phyloP scores from a whole-genome alignment of 352 stramenopile genomes.

The Phytophthora megakarya region DNA sequence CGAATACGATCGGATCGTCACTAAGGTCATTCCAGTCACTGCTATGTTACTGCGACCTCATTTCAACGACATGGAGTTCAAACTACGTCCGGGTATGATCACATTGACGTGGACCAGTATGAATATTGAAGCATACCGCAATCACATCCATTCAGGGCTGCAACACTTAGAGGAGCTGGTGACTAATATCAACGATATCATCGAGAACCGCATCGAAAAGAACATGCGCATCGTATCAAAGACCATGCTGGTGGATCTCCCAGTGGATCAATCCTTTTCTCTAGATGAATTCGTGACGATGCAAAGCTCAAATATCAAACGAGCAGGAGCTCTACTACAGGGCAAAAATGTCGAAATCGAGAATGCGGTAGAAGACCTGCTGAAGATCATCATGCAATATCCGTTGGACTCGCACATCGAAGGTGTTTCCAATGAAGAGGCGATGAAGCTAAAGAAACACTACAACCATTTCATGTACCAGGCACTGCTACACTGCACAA shows the following conservation, averaged over 20 bases:
- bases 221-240: constrained; percentile 98
- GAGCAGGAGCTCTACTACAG: constrained; percentile 92
- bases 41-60: constrained; percentile 95
- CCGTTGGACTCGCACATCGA: constrained; percentile 96
- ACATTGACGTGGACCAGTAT: constrained; percentile 99
- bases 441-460: constrained; percentile 97
- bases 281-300: constrained; percentile 98
- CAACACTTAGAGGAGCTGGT: constrained; percentile 97
- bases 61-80: constrained; percentile 99
- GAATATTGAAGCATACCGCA: constrained; percentile 99
- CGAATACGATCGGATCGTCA: constrained; percentile 98
- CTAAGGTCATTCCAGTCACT: constrained; percentile 97
- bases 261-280: constrained; percentile 96
- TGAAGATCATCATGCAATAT: constrained; percentile 96
- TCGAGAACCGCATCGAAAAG: constrained; percentile 99
- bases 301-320: constrained; percentile 94
- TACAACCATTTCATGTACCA: constrained; percentile 99
- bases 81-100: constrained; percentile 98
- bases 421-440: constrained; percentile 92
- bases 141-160: constrained; percentile 92
- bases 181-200: constrained; percentile 99
- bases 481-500: constrained; percentile 96
- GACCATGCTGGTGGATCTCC: constrained; percentile 97
- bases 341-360: constrained; percentile 99
- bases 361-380: constrained; percentile 96